A percentile compares a stretch with the other conserved stretches of the same genome.
phyloP scores from a whole-genome alignment of 305 asterid species.

The Plantago rigida region DNA sequence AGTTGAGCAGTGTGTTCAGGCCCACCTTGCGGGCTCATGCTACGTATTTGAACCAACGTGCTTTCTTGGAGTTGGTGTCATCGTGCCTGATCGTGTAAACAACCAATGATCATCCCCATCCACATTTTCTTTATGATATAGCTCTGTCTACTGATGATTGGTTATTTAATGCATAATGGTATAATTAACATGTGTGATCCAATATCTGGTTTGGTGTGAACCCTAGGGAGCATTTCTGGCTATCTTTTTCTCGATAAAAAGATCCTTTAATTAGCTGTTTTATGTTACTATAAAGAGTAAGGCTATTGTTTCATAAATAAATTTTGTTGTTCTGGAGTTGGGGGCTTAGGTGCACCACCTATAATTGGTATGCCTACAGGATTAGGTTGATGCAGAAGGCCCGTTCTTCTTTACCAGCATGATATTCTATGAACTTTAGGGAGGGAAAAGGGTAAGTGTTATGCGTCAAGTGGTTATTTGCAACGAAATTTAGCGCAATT shows the following conservation, averaged over 20 bases:
- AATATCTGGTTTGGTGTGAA: no score
- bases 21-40: conserved; percentile 49
- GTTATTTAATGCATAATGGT: no score
- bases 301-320: no score
- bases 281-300: no score
- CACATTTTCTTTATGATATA: conserved; percentile 12
- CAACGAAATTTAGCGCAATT: no score
- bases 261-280: no score
- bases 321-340: no score
- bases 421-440: background rate
- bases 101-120: conserved; percentile 18
- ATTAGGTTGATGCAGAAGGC: no score
- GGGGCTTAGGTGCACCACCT: no score
- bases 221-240: no score
- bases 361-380: no score
- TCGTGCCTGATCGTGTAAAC: conserved; percentile 21
- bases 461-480: conserved; percentile 14
- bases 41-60: conserved; percentile 25
- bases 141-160: conserved; percentile 5
- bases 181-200: conserved; percentile 1
- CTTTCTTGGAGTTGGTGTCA: conserved; percentile 35
- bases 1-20: conserved; percentile 39
- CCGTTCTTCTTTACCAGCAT: conserved; percentile 8
- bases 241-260: no score
- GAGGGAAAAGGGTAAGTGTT: background rate